Base-by-base conservation (phyloP, 306 rosid species). In the Cicer yamashitae region DNA sequence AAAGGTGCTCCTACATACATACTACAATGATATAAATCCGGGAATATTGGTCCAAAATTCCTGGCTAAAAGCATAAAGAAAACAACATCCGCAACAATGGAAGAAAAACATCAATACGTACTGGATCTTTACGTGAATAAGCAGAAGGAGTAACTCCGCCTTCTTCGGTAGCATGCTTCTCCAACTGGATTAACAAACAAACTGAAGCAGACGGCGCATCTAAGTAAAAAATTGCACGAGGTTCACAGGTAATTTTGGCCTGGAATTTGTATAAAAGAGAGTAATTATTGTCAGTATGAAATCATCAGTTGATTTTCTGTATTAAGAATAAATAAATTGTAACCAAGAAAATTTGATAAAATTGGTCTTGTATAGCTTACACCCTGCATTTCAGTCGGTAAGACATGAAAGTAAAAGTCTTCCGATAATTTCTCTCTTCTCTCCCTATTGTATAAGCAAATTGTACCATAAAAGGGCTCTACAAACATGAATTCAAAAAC, bases 391-490 rank as follows among this genome's bases (percentile, higher is more conserved):
- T 92, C 97, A 51, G 91, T 82, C 11, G 96, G 93, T 77, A 60
- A 72, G 77, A 92, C 74, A 58, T 71, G 92, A 82, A 92, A 94
- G 90, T 87, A 81, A 77, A 86, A 94, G 83, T 94, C 99, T 83
- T 94, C 99, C 11, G 99, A 94, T 79, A 94, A 82, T 71, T 94
- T 94, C 80, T 94, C 99, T 84, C 96, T 88, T 82, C 96, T 88
- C 86, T 94, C 99, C 86, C 89, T 90, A 84, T 94, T 94, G 87
- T 92, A 94, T 76, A 94, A 90, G 96, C 99, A 91, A 66, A 94
- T 89, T 80, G 99, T 94, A 80, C 97, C 97, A 67, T 85, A 89
- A 86, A 94, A 94, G 57, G 99, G 99, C 87, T 94, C 99, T 94
- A 75, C 74, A 83, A 58, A 66, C 61, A 82, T 39, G 70, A 74